Conservation (phyloP, 1,284 basidiomycete species). For the Apiotrichum gracile region DNA sequence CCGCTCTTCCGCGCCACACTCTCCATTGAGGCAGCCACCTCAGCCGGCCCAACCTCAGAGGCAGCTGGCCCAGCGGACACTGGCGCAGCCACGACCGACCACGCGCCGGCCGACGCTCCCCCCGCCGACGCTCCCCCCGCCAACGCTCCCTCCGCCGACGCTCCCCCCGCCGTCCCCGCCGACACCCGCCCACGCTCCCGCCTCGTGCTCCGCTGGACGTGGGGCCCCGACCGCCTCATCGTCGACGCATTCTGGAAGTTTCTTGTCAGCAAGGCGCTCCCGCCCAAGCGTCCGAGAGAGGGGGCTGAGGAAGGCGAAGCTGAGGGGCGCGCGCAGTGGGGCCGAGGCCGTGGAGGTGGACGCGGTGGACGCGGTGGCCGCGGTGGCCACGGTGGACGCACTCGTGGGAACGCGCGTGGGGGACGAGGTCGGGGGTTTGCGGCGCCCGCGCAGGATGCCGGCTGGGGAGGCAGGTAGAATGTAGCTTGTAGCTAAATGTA, state of each 20-base stretch:
- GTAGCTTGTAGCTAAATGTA: too few relatives aligned
- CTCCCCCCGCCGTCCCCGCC: too few relatives aligned
- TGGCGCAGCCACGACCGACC: too few relatives aligned
- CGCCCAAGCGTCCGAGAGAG: conserved; percentile 5
- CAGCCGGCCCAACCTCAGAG: too few relatives aligned
- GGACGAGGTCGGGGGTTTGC: not conserved
- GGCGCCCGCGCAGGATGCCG: not conserved
- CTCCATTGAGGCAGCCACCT: not conserved
- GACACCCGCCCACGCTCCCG: too few relatives aligned
- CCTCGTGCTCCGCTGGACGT: conserved; percentile 59
- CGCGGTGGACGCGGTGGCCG: not conserved
- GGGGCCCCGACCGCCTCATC: conserved; percentile 56
- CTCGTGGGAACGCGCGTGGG: not conserved
- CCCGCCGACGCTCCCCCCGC: too few relatives aligned
- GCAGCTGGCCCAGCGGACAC: too few relatives aligned
- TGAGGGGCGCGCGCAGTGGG: not conserved
- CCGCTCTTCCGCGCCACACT: conserved; percentile 32
- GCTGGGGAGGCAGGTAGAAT: not conserved
- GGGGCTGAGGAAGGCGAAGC: not conserved
- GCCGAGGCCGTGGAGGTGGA: not conserved
- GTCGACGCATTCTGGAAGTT: conserved; percentile 68
- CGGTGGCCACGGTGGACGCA: not conserved
- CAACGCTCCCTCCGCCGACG: too few relatives aligned
- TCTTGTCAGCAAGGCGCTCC: conserved; percentile 49
- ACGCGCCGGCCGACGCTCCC: too few relatives aligned